Percentiles rank a stretch among this genome's conserved stretches.
Conservation (phyloP, 148 eudicot genomes). For the Nepenthes mirabilis region DNA sequence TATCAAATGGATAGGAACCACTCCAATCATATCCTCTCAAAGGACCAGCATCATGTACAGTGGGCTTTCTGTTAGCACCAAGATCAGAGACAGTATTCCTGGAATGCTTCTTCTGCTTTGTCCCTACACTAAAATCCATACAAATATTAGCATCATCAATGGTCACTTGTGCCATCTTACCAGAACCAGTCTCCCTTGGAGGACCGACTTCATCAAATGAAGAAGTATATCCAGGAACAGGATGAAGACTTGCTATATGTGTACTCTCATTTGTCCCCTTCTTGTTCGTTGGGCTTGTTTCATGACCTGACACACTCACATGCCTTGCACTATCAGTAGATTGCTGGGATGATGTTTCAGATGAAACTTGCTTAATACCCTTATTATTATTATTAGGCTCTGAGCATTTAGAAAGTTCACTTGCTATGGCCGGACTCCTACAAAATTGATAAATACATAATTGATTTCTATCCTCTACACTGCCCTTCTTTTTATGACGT, state of each 20-base stretch:
- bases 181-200: slow-evolving; percentile 25
- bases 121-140: slow-evolving; percentile 6
- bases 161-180: slow-evolving; percentile 9
- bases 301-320: slow-evolving; percentile 35
- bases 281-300: slow-evolving; percentile 23
- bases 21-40: neutral
- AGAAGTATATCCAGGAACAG: slow-evolving; percentile 54
- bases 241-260: slow-evolving; percentile 38
- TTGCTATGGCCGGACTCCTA: neutral
- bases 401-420: slow-evolving; percentile 8
- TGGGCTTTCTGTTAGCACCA: slow-evolving; percentile 6
- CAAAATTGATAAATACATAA: neutral
- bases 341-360: slow-evolving; percentile 20
- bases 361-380: slow-evolving; percentile 13
- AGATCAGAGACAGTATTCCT: slow-evolving; percentile 9
- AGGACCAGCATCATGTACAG: slow-evolving; percentile 5
- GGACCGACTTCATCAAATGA: slow-evolving; percentile 38
- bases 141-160: slow-evolving; percentile 13
- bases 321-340: slow-evolving; percentile 35
- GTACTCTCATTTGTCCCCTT: slow-evolving; percentile 37
- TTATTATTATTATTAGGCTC: slow-evolving; percentile 8
- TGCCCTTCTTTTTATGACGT: neutral
- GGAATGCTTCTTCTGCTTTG: slow-evolving; percentile 14
- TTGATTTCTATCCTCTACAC: neutral
- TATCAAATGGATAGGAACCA: slow-evolving; percentile 13